phyloP scores from a whole-genome alignment of 768 basidiomycete genomes.

The Termitomyces sp. region DNA sequence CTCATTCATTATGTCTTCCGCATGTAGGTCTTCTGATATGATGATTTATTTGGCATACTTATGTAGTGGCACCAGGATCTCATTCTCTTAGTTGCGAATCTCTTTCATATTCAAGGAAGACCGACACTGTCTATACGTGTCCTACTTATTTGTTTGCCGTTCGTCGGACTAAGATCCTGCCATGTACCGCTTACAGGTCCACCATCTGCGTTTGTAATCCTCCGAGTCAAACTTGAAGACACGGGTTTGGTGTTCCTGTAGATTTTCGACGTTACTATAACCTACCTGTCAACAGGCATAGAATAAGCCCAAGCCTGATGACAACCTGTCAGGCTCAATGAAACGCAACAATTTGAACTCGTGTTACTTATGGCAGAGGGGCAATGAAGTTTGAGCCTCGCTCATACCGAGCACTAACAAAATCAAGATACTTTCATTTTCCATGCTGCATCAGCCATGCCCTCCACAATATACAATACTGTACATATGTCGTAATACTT shows the following conservation, averaged over 20 bases:
- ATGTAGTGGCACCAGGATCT: background rate
- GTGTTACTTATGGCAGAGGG: background rate
- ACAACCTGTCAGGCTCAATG: background rate
- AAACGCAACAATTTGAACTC: background rate
- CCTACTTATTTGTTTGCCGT: background rate
- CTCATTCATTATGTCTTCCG: background rate
- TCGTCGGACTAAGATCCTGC: background rate
- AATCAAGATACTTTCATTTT: background rate
- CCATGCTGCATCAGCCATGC: background rate
- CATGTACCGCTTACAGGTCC: background rate
- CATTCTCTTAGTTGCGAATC: background rate
- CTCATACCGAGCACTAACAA: background rate
- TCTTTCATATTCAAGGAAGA: background rate
- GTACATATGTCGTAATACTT: slow-evolving; percentile 4
- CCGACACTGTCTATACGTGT: background rate
- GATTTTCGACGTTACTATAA: background rate
- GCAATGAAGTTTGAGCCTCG: background rate
- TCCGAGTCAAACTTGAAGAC: background rate
- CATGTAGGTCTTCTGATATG: background rate
- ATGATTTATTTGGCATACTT: background rate
- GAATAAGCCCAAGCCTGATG: background rate
- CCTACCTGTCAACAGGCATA: background rate
- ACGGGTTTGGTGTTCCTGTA: background rate
- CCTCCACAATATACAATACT: slow-evolving; percentile 1
- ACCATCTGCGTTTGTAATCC: background rate